phyloP scores from a whole-genome alignment of 192 early-diverging fungal species.

The Chytriomyces sp. region DNA sequence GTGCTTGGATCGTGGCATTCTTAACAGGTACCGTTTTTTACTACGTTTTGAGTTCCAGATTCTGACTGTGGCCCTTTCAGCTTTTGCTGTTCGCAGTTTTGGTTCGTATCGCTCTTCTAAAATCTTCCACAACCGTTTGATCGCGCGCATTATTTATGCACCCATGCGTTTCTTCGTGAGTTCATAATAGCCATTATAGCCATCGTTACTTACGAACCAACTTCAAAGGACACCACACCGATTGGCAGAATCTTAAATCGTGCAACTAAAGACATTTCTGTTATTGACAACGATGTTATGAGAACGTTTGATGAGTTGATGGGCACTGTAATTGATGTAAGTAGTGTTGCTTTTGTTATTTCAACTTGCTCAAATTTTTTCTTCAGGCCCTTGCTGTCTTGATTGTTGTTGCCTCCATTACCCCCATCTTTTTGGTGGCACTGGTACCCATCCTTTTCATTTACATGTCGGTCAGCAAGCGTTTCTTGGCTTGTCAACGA shows the following conservation, averaged over 20 bases:
- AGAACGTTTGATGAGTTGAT: slow-evolving; percentile 22
- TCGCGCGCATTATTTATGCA: slow-evolving; percentile 40
- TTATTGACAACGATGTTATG: slow-evolving; percentile 65
- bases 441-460: slow-evolving; percentile 60
- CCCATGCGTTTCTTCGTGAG: slow-evolving; percentile 55
- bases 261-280: slow-evolving; percentile 85
- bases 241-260: slow-evolving; percentile 64
- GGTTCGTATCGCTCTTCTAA: slow-evolving; percentile 40
- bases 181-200: no score
- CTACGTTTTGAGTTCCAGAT: background rate
- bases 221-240: background rate
- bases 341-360: background rate
- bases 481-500: slow-evolving; percentile 78
- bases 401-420: slow-evolving; percentile 46
- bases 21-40: background rate
- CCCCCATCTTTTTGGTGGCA: slow-evolving; percentile 69
- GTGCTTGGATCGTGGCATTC: slow-evolving; percentile 14
- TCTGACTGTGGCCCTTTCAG: slow-evolving; percentile 9
- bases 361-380: slow-evolving; percentile 33
- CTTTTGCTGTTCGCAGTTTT: slow-evolving; percentile 10
- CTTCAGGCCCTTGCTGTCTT: slow-evolving; percentile 38
- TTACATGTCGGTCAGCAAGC: slow-evolving; percentile 67
- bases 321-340: slow-evolving; percentile 21
- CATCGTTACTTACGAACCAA: background rate
- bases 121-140: slow-evolving; percentile 36